Evolutionary conservation across 345 rosid species (phyloP).

Genomic region (Ailanthus altissimus): DNA sequence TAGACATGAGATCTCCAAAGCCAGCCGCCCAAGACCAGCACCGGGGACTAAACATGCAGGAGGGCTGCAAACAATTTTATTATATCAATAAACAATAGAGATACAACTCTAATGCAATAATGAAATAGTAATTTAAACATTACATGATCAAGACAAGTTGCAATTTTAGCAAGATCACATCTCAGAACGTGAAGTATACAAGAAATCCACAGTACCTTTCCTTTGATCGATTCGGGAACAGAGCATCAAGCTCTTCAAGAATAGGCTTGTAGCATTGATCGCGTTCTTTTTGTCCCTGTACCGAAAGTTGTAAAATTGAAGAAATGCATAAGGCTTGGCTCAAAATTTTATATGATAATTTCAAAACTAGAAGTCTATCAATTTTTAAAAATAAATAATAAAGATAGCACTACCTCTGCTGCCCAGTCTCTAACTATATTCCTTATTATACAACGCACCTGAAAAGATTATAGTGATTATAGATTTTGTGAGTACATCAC

Average conservation of each 20-base stretch:
- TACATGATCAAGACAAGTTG: not conserved
- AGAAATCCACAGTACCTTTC: conserved; percentile 46
- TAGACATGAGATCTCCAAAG: conserved; percentile 90
- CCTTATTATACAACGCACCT: conserved; percentile 97
- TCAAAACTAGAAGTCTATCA: conserved; percentile 13
- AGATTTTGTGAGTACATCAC: not conserved
- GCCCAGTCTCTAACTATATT: conserved; percentile 99
- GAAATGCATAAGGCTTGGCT: conserved; percentile 6
- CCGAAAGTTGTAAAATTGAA: conserved; percentile 16
- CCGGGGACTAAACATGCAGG: conserved; percentile 98
- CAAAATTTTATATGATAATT: conserved; percentile 13
- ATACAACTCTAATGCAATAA: not conserved
- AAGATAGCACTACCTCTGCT: conserved; percentile 64
- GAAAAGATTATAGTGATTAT: conserved; percentile 26
- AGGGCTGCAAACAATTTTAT: conserved; percentile 50
- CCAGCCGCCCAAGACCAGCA: conserved; percentile 97
- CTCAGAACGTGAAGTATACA: conserved; percentile 11
- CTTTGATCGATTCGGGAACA: conserved; percentile 69
- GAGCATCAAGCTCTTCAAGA: conserved; percentile 80
- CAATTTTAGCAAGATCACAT: not conserved
- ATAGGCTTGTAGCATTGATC: conserved; percentile 93
- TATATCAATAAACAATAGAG: conserved; percentile 18
- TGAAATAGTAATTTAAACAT: conserved; percentile 7
- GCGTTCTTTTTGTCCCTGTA: conserved; percentile 84
- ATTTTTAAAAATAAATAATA: no score